phyloP scores from a whole-genome alignment of 2,329 filamentous ascomycete genomes.

The Diaporthe citri region DNA sequence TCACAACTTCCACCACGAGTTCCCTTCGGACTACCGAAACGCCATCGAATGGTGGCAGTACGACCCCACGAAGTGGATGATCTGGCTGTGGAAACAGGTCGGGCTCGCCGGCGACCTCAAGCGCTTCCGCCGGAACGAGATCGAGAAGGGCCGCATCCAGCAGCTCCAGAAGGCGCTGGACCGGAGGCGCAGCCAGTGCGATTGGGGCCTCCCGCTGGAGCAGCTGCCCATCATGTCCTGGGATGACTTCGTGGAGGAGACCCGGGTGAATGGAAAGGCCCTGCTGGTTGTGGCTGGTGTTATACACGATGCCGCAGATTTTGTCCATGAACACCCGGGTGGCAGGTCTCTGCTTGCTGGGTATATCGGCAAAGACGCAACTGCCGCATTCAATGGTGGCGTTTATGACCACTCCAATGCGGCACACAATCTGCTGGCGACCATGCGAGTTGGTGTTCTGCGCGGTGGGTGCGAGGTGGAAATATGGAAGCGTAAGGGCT shows the following conservation, averaged over 20 bases:
- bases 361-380: conserved; percentile 88
- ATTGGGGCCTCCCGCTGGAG: conserved; percentile 89
- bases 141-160: conserved; percentile 91
- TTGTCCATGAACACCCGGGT: conserved; percentile 89
- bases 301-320: conserved; percentile 85
- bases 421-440: conserved; percentile 88
- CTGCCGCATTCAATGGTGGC: conserved; percentile 91
- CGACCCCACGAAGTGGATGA: conserved; percentile 91
- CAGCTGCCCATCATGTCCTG: conserved; percentile 87
- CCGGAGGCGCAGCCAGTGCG: conserved; percentile 83
- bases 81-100: conserved; percentile 86
- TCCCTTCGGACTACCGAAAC: conserved; percentile 93
- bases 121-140: conserved; percentile 92
- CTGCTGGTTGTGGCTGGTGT: conserved; percentile 85
- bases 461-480: conserved; percentile 90
- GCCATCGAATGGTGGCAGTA: conserved; percentile 93
- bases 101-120: conserved; percentile 89
- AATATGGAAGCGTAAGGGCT: conserved; percentile 79
- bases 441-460: conserved; percentile 88
- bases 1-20: conserved; percentile 97
- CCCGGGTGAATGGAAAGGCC: conserved; percentile 80
- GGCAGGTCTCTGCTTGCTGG: conserved; percentile 87
- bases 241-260: conserved; percentile 85
- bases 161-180: conserved; percentile 94
- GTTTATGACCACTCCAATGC: conserved; percentile 92